These are phyloP conservation scores for Ophiostoma tasmaniense DNA, from an alignment of 2,329 filamentous ascomycete genomes.

Conservation along the genomic window DNA sequence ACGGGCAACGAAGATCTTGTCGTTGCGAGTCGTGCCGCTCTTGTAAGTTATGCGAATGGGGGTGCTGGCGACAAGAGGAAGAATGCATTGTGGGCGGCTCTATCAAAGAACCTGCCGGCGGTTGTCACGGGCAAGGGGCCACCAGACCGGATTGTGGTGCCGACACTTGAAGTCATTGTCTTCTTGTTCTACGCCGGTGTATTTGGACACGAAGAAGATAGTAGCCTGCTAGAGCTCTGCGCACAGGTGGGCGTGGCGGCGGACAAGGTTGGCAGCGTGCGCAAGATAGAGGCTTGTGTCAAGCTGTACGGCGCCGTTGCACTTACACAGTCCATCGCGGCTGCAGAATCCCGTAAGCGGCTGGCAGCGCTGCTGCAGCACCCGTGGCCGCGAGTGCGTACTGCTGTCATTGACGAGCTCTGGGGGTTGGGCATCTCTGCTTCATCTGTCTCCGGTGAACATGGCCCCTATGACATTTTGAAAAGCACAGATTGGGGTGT, in stretches of 20 bases:
- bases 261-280: conserved; percentile 73
- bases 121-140: conserved; percentile 28
- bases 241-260: conserved; percentile 66
- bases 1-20: conserved; percentile 70
- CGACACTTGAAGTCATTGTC: conserved; percentile 66
- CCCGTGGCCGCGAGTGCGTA: conserved; percentile 69
- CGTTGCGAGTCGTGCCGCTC: conserved; percentile 56
- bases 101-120: conserved; percentile 45
- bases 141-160: conserved; percentile 64
- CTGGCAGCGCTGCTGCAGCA: conserved; percentile 67
- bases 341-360: conserved; percentile 49
- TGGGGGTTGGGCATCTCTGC: conserved; percentile 33
- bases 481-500: conserved; percentile 50
- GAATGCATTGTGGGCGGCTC: conserved; percentile 27
- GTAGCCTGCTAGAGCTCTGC: conserved; percentile 42
- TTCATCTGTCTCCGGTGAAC: background rate
- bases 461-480: conserved; percentile 26
- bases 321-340: conserved; percentile 17
- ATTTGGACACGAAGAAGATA: conserved; percentile 23
- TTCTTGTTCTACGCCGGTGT: conserved; percentile 63
- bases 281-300: conserved; percentile 71
- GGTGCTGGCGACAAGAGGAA: conserved; percentile 23
- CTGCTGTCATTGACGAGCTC: conserved; percentile 50
- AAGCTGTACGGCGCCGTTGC: conserved; percentile 69
- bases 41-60: conserved; percentile 39